Evolutionary conservation across 768 basidiomycete species (phyloP).

Genomic region (Hygrophorus pudorinus): DNA sequence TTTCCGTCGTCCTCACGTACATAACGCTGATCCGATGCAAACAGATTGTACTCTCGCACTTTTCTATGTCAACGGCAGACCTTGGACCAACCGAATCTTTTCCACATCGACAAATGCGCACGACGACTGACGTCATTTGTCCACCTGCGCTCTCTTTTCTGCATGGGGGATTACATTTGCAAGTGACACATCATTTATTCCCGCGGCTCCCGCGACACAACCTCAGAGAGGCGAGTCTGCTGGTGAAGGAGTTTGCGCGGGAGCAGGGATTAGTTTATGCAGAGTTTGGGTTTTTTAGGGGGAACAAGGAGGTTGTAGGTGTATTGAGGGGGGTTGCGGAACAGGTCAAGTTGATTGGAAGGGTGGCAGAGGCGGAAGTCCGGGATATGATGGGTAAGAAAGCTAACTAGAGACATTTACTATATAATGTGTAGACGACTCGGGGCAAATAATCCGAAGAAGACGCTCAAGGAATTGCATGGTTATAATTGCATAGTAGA

Average conservation of each 20-base stretch:
- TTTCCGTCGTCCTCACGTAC: constrained; percentile 3
- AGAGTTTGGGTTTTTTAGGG: constrained; percentile 80
- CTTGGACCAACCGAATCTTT: constrained; percentile 89
- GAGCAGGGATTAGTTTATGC: constrained; percentile 82
- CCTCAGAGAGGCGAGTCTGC: constrained; percentile 64
- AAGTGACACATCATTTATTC: constrained; percentile 96
- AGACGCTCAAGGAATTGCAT: no score
- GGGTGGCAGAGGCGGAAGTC: constrained; percentile 72
- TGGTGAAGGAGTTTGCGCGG: constrained; percentile 82
- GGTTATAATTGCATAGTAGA: not conserved
- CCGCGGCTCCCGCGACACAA: constrained; percentile 94
- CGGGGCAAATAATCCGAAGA: no score
- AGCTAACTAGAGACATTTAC: not conserved
- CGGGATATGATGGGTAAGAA: constrained; percentile 50
- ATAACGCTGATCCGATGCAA: not conserved
- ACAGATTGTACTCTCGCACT: constrained; percentile 95
- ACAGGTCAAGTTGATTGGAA: constrained; percentile 74
- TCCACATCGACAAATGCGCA: constrained; percentile 87
- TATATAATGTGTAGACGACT: no score
- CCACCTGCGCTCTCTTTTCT: constrained; percentile 74
- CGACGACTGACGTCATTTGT: constrained; percentile 95
- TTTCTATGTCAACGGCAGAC: constrained; percentile 88
- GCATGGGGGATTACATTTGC: constrained; percentile 96
- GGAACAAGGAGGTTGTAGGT: constrained; percentile 76
- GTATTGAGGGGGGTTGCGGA: constrained; percentile 79